Conservation (phyloP, 345 rosid species). For the Conringia planisiliqua region DNA sequence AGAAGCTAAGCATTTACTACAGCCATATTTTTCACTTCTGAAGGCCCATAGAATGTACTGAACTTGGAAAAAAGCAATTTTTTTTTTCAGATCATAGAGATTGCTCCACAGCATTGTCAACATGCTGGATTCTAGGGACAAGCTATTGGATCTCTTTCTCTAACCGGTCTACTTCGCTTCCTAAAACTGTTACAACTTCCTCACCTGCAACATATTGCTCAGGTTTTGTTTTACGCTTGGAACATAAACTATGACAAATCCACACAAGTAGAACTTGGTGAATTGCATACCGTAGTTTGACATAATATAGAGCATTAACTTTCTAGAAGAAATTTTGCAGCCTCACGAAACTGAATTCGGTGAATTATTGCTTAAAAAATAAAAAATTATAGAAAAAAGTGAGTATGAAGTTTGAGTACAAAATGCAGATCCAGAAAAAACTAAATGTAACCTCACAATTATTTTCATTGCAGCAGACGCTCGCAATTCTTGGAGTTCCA, state of each 20-base stretch:
- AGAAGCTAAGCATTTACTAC: not conserved
- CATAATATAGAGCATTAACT: constrained; percentile 73
- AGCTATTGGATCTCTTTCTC: constrained; percentile 93
- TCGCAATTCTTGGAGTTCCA: no score
- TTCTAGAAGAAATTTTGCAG: constrained; percentile 53
- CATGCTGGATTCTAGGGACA: constrained; percentile 94
- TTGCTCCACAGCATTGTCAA: constrained; percentile 73
- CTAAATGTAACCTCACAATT: no score
- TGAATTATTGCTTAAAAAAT: no score
- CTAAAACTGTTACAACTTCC: constrained; percentile 95
- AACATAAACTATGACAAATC: not conserved
- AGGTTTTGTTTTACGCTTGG: not conserved
- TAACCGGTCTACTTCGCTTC: constrained; percentile 94
- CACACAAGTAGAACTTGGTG: not conserved
- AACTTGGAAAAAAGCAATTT: not conserved
- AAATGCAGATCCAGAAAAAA: no score
- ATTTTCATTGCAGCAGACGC: no score
- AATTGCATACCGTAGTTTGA: constrained; percentile 63
- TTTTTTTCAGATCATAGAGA: constrained; percentile 24
- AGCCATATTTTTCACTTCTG: not conserved
- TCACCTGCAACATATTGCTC: constrained; percentile 56
- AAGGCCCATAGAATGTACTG: not conserved
- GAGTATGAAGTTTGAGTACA: no score
- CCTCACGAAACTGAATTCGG: constrained; percentile 87
- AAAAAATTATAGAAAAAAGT: no score